Percentiles rank a stretch among this genome's conserved stretches.
These are phyloP conservation scores for Crucibulum laeve DNA, from an alignment of 768 basidiomycete genomes.

Conservation along the genomic window DNA sequence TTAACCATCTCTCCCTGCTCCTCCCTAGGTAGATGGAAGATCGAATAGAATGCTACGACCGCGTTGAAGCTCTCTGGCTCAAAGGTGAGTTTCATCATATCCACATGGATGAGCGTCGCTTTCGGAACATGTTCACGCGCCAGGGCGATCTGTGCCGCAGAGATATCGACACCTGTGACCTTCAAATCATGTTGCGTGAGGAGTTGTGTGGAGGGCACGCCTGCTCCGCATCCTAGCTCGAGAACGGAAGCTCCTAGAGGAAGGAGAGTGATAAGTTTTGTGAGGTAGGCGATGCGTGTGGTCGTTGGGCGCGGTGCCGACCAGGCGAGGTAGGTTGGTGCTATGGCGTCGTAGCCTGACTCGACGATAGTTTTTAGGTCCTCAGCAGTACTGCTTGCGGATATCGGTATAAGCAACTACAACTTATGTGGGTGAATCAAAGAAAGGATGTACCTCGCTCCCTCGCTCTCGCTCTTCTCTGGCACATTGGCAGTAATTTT, in stretches of 20 bases:
- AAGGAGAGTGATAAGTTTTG: conserved; percentile 12
- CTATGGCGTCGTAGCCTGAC: conserved; percentile 12
- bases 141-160: conserved; percentile 19
- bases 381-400: no score
- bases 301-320: conserved; percentile 15
- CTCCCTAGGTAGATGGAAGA: conserved; percentile 17
- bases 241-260: conserved; percentile 15
- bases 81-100: conserved; percentile 19
- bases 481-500: no score
- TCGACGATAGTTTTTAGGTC: conserved; percentile 3
- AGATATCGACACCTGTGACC: conserved; percentile 24
- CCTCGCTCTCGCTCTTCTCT: no score
- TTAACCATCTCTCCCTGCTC: conserved; percentile 21
- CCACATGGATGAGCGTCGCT: conserved; percentile 18
- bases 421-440: no score
- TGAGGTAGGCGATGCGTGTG: conserved; percentile 13
- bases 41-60: conserved; percentile 22
- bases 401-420: no score
- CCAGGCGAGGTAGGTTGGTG: conserved; percentile 12
- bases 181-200: conserved; percentile 15
- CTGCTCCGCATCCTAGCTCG: conserved; percentile 25
- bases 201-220: conserved; percentile 17
- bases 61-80: conserved; percentile 15
- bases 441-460: no score
- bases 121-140: conserved; percentile 17